phyloP scores from a whole-genome alignment of 2,329 filamentous ascomycete genomes.

The Penicillium frequentans region DNA sequence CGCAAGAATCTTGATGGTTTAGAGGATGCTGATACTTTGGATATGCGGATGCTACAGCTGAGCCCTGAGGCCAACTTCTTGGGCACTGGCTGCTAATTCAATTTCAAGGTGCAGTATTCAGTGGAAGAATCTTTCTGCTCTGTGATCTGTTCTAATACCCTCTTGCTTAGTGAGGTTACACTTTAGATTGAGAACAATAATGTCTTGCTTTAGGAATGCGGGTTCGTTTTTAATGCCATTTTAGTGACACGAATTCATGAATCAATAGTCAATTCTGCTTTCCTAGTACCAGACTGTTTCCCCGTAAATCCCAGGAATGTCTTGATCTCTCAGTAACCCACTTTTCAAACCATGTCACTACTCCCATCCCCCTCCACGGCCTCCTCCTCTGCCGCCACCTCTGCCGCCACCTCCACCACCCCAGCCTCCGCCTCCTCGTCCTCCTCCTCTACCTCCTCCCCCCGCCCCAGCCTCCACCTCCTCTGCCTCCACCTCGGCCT shows the following conservation, averaged over 20 bases:
- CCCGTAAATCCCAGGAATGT: background rate
- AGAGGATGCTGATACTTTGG: conserved; percentile 22
- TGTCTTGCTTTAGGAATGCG: background rate
- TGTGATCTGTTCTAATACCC: background rate
- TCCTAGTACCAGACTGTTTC: background rate
- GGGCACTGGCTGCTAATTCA: conserved; percentile 8
- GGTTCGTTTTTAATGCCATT: background rate
- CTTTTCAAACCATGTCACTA: background rate
- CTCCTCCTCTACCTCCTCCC: background rate
- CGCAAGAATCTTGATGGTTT: conserved; percentile 57
- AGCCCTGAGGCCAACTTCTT: conserved; percentile 8
- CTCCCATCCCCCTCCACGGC: background rate
- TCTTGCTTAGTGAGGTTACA: background rate
- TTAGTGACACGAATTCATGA: background rate
- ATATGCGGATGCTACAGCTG: conserved; percentile 5
- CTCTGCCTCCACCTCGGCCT: background rate
- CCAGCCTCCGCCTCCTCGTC: no score
- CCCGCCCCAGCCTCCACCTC: background rate
- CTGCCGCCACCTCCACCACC: background rate
- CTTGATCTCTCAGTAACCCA: background rate
- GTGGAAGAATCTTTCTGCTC: background rate
- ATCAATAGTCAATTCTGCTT: background rate
- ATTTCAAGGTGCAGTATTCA: background rate
- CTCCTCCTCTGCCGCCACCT: background rate
- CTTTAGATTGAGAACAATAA: background rate